Percentiles rank a stretch among this genome's conserved stretches.
phyloP scores from a whole-genome alignment of 345 rosid genomes.

The Atalantia buxifolia region DNA sequence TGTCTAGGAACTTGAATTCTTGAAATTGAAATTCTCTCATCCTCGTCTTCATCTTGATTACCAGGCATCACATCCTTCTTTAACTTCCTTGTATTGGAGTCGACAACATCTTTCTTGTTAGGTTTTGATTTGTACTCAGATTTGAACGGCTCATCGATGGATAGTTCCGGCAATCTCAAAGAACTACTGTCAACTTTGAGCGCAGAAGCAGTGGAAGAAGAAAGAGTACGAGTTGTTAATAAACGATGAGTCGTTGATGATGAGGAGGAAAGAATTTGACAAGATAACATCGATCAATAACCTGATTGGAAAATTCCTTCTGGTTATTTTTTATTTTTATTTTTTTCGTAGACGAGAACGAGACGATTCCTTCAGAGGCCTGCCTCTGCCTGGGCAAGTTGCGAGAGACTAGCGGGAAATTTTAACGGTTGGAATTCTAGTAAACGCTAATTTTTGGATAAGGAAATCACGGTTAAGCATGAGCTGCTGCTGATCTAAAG shows the following conservation, averaged over 20 bases:
- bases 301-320: background rate
- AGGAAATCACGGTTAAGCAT: background rate
- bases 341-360: background rate
- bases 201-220: constrained; percentile 12
- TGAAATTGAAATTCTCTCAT: constrained; percentile 47
- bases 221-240: constrained; percentile 1
- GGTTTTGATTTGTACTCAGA: constrained; percentile 1
- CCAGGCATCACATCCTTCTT: constrained; percentile 11
- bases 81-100: constrained; percentile 8
- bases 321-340: background rate
- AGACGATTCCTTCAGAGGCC: background rate
- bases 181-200: constrained; percentile 19
- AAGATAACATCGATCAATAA: constrained; percentile 33
- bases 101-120: background rate
- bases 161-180: constrained; percentile 27
- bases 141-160: constrained; percentile 27
- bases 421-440: constrained; percentile 38
- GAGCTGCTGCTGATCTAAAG: background rate
- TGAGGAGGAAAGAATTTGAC: constrained; percentile 35
- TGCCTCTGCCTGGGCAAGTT: background rate
- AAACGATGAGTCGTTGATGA: constrained; percentile 9
- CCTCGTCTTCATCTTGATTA: constrained; percentile 23
- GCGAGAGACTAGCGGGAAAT: constrained; percentile 12
- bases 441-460: constrained; percentile 22
- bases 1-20: constrained; percentile 73